Evolutionary conservation across 257 asterid species (phyloP), one percentile per base, ranked within the genome.

Genomic region (Cruciata laevipes): DNA sequence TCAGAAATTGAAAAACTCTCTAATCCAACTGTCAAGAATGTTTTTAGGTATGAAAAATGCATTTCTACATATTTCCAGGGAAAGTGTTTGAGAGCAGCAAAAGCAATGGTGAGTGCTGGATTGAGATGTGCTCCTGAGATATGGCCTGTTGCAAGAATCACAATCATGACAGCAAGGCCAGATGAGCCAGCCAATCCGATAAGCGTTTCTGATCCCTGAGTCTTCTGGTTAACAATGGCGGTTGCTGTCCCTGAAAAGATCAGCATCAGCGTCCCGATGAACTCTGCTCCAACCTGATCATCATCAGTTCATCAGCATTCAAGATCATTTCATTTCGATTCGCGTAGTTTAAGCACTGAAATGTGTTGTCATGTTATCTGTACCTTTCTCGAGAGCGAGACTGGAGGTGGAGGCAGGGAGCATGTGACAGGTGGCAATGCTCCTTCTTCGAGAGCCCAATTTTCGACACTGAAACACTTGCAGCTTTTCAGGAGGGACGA

Each of bases 61-160:
- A 61, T n/a, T 44, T 38, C 37, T 77, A 90, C 95, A 74, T 90
- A 82, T 63, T 84, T 90, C 96, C 97, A 87, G 0, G 97, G 98
- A 64, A 92, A 92, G 79, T 87, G 96, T 30, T 80, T 79, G 69
- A 92, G 87, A 49, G 91, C 89, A 23, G 97, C 98, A 71, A 92
- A 92, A 57, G 96, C 96, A 61, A 92, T 77, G n/a, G 98, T 92
- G 61, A 92, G 51, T 0, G 96, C 76, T 2, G 98, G 98, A 76
- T 92, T 92, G 69, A 92, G 87, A 70, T 92, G 97, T 1, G 98
- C 98, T 17, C 98, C 98, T 11, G 98, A 92, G 78, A 92, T 92
- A 74, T 92, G 98, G 12, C 98, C 97, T 0, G 96, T 92, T n/a
- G 98, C 85, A 16, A 89, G 89, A 42, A 92, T 87, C 16, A 92